phyloP scores from a whole-genome alignment of 2,329 filamentous ascomycete species.

The Colletotrichum kahawae region DNA sequence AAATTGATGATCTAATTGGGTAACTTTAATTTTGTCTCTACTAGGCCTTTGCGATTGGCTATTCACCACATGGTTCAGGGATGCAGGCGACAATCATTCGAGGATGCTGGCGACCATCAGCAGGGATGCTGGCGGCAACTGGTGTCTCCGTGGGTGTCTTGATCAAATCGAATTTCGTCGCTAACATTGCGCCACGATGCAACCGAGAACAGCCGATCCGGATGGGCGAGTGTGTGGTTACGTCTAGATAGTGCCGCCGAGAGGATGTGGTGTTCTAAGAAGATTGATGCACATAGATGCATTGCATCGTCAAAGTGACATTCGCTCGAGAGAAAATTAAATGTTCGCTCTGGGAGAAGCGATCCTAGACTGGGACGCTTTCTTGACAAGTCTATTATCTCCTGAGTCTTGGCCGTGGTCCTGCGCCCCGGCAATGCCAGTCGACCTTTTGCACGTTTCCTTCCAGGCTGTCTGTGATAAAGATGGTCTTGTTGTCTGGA shows the following conservation, averaged over 20 bases:
- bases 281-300: neutral
- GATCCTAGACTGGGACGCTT: neutral
- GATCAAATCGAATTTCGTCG: neutral
- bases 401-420: neutral
- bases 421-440: conserved; percentile 35
- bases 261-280: too few relatives aligned
- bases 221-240: too few relatives aligned
- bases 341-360: neutral
- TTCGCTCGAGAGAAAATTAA: neutral
- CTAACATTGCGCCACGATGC: neutral
- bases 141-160: neutral
- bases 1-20: neutral
- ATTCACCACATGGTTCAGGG: neutral
- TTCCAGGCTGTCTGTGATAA: conserved; percentile 44
- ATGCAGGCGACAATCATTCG: neutral
- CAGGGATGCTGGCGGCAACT: neutral
- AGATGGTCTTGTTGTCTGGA: conserved; percentile 38
- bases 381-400: neutral
- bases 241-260: too few relatives aligned
- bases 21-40: neutral
- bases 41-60: neutral
- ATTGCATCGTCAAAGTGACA: neutral
- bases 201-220: neutral
- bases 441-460: conserved; percentile 37
- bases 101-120: neutral